These are phyloP conservation scores for Aspergillus amoenus DNA, from an alignment of 2,329 filamentous ascomycete species.

Conservation along the genomic window DNA sequence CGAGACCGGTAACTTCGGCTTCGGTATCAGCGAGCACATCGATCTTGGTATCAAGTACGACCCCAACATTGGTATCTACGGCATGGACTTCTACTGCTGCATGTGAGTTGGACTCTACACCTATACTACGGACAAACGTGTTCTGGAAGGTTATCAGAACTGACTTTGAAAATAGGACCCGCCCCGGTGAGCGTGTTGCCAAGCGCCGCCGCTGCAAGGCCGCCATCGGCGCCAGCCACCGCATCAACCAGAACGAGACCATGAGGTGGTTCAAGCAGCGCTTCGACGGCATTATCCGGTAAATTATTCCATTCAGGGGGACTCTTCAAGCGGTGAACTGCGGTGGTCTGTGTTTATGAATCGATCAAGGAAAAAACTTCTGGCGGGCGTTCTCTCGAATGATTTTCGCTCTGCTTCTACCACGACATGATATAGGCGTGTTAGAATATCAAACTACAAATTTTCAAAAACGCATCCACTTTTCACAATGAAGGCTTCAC, in stretches of 20 bases:
- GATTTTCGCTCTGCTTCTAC: constrained; percentile 30
- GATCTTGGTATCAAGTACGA: constrained; percentile 99
- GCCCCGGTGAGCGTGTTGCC: constrained; percentile 95
- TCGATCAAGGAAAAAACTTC: constrained; percentile 28
- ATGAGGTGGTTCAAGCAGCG: constrained; percentile 96
- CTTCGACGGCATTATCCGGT: constrained; percentile 99
- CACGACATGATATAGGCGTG: constrained; percentile 41
- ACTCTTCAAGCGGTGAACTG: constrained; percentile 25
- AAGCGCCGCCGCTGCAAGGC: constrained; percentile 89
- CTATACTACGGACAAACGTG: not conserved
- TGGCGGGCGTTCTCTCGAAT: constrained; percentile 21
- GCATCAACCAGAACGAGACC: constrained; percentile 92
- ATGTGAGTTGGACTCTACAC: constrained; percentile 61
- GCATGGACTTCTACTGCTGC: constrained; percentile 99
- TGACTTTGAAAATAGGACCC: constrained; percentile 61
- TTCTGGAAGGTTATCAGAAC: constrained; percentile 7
- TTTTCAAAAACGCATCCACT: constrained; percentile 42
- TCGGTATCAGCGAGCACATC: constrained; percentile 99
- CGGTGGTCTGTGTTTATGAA: constrained; percentile 31
- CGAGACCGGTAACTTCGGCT: constrained; percentile 99
- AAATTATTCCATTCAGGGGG: constrained; percentile 50
- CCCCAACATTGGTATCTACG: constrained; percentile 96
- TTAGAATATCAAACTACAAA: constrained; percentile 40
- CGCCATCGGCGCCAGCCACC: constrained; percentile 82
- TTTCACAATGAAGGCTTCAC: constrained; percentile 60